Conservation (phyloP, 2,329 filamentous ascomycete species). For the Didymella segeticola region DNA sequence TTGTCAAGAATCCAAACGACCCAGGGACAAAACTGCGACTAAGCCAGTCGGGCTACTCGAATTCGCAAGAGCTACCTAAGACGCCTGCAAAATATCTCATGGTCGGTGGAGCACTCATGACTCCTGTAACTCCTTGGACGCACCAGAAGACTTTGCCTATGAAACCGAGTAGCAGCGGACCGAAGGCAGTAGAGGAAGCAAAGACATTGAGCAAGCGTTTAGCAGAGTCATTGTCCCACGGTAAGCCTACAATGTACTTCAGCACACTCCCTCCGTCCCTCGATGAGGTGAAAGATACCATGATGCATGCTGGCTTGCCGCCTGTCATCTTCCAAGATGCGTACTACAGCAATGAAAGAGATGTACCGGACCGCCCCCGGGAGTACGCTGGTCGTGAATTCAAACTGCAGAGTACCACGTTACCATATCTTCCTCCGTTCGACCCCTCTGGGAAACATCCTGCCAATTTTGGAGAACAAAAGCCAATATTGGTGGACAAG, state of each 20-base stretch:
- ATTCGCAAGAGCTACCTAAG: slow-evolving; percentile 45
- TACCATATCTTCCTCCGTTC: slow-evolving; percentile 83
- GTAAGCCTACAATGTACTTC: slow-evolving; percentile 43
- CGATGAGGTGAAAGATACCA: slow-evolving; percentile 61
- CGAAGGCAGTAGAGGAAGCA: slow-evolving; percentile 25
- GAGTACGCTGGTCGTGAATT: slow-evolving; percentile 92
- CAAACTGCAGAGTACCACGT: slow-evolving; percentile 73
- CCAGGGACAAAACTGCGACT: slow-evolving; percentile 67
- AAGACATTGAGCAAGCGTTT: slow-evolving; percentile 26
- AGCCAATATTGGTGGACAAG: slow-evolving; percentile 58
- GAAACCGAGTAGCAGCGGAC: slow-evolving; percentile 20
- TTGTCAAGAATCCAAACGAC: slow-evolving; percentile 79
- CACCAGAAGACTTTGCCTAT: slow-evolving; percentile 37
- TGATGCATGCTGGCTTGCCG: slow-evolving; percentile 65
- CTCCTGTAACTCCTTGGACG: slow-evolving; percentile 43
- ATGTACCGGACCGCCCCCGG: slow-evolving; percentile 76
- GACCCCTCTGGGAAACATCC: slow-evolving; percentile 66
- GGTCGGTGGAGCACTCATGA: slow-evolving; percentile 23
- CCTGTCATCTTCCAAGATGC: slow-evolving; percentile 82
- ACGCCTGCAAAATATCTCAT: slow-evolving; percentile 37
- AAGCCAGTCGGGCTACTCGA: slow-evolving; percentile 69
- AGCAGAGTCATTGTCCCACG: slow-evolving; percentile 26
- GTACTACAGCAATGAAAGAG: slow-evolving; percentile 82
- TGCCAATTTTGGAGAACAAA: slow-evolving; percentile 63
- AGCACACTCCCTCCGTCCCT: slow-evolving; percentile 50